Evolutionary conservation across 371 early-diverging fungal genomes (phyloP).

Genomic region (Cladochytrium tenue): DNA sequence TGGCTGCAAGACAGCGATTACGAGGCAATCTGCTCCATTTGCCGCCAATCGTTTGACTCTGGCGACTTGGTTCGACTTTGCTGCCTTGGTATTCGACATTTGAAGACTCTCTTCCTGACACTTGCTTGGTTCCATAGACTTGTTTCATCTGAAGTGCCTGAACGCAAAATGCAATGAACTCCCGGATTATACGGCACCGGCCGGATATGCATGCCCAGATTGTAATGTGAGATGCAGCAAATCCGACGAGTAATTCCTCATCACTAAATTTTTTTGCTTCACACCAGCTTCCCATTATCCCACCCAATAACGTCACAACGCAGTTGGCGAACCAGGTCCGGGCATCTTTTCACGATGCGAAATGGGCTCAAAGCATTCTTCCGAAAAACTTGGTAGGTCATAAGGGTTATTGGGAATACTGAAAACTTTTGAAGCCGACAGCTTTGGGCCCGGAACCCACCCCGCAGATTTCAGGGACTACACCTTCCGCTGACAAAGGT

Average conservation of each 20-base stretch:
- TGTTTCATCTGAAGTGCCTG: constrained; percentile 49
- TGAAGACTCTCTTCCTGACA: background rate
- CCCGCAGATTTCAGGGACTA: background rate
- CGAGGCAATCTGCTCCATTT: constrained; percentile 43
- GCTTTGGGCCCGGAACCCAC: background rate
- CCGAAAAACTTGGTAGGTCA: constrained; percentile 20
- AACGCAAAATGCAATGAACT: constrained; percentile 30
- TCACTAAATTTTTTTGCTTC: background rate
- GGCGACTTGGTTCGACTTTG: constrained; percentile 41
- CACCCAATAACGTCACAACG: constrained; percentile 31
- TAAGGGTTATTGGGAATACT: background rate
- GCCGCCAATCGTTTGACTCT: constrained; percentile 30
- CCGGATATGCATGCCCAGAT: constrained; percentile 42
- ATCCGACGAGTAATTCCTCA: background rate
- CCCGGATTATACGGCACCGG: constrained; percentile 45
- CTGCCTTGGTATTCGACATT: constrained; percentile 37
- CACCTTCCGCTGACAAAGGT: background rate
- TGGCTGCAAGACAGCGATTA: constrained; percentile 59
- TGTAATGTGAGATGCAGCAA: constrained; percentile 28
- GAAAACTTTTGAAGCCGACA: background rate
- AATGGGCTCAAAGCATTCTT: constrained; percentile 40
- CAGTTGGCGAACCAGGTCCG: constrained; percentile 34
- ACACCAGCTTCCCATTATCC: constrained; percentile 35
- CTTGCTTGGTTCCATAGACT: constrained; percentile 24
- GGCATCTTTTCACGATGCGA: constrained; percentile 24